A percentile compares a stretch with the other conserved stretches of the same genome.
Conservation (phyloP, 768 basidiomycete genomes). For the Collybia sordida region DNA sequence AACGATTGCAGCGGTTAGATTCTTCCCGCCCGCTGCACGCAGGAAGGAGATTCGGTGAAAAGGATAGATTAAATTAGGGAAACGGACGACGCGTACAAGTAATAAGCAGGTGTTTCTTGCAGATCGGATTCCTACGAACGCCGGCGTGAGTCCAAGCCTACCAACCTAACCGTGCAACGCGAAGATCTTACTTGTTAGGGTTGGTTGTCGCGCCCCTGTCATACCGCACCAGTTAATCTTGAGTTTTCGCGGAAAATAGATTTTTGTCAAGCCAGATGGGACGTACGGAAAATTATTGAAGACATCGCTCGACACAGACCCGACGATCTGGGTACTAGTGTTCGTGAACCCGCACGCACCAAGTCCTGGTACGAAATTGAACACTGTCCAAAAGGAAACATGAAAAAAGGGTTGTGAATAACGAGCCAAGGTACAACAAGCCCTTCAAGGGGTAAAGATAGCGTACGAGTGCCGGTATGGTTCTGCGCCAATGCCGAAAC, state of each 20-base stretch:
- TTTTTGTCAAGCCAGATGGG: conserved; percentile 24
- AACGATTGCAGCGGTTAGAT: conserved; percentile 25
- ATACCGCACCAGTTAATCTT: background rate
- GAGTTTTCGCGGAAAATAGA: background rate
- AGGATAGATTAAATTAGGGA: background rate
- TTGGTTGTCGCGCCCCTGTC: conserved; percentile 23
- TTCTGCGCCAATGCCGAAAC: conserved; percentile 5
- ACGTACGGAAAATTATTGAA: conserved; percentile 36
- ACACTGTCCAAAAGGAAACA: conserved; percentile 25
- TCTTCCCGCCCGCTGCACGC: conserved; percentile 20
- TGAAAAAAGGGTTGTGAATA: background rate
- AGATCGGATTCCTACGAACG: conserved; percentile 29
- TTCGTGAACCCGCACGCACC: conserved; percentile 41
- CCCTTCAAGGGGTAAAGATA: background rate
- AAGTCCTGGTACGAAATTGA: conserved; percentile 31
- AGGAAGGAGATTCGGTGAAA: background rate
- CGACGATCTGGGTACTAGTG: conserved; percentile 29
- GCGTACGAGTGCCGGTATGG: conserved; percentile 11
- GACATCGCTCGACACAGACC: conserved; percentile 30
- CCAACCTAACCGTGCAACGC: background rate
- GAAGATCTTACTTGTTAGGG: conserved; percentile 21
- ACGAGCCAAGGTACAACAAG: background rate
- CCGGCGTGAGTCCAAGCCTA: background rate
- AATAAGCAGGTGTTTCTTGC: conserved; percentile 22
- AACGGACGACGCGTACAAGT: conserved; percentile 16